Conservation (phyloP, 2,329 filamentous ascomycete species). For the Ceratocystis huliohia region DNA sequence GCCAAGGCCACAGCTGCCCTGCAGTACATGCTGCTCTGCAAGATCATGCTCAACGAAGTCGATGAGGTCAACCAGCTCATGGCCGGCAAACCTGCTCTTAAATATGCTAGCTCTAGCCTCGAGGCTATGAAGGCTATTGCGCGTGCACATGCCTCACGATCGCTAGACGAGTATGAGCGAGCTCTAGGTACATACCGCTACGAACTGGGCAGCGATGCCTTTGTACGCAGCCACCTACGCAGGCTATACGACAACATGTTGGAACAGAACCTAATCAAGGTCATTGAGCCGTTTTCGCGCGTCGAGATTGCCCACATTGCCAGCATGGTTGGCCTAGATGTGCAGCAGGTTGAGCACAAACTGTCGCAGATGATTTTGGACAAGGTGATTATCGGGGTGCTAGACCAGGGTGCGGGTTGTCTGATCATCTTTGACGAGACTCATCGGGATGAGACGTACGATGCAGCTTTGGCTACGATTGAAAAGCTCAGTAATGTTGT, state of each 20-base stretch:
- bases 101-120: slow-evolving; percentile 88
- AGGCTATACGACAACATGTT: slow-evolving; percentile 96
- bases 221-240: slow-evolving; percentile 93
- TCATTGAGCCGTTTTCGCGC: slow-evolving; percentile 95
- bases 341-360: slow-evolving; percentile 93
- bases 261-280: slow-evolving; percentile 98
- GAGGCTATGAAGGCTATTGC: slow-evolving; percentile 99
- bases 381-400: slow-evolving; percentile 93
- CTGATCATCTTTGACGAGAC: slow-evolving; percentile 96
- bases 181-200: slow-evolving; percentile 82
- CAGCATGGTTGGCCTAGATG: slow-evolving; percentile 93
- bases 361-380: slow-evolving; percentile 98
- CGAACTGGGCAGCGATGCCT: slow-evolving; percentile 85
- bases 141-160: slow-evolving; percentile 86
- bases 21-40: slow-evolving; percentile 99
- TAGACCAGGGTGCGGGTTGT: slow-evolving; percentile 95
- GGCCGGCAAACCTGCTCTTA: slow-evolving; percentile 89
- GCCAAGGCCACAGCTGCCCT: slow-evolving; percentile 87
- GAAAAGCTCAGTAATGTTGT: slow-evolving; percentile 96
- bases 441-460: slow-evolving; percentile 83
- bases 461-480: slow-evolving; percentile 85
- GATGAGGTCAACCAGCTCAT: slow-evolving; percentile 95
- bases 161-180: slow-evolving; percentile 91
- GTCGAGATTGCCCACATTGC: slow-evolving; percentile 96
- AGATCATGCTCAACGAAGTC: slow-evolving; percentile 96